Evolutionary conservation across 257 asterid species (phyloP), one percentile per base, ranked within the genome.

Genomic region (Plantago ovata): DNA sequence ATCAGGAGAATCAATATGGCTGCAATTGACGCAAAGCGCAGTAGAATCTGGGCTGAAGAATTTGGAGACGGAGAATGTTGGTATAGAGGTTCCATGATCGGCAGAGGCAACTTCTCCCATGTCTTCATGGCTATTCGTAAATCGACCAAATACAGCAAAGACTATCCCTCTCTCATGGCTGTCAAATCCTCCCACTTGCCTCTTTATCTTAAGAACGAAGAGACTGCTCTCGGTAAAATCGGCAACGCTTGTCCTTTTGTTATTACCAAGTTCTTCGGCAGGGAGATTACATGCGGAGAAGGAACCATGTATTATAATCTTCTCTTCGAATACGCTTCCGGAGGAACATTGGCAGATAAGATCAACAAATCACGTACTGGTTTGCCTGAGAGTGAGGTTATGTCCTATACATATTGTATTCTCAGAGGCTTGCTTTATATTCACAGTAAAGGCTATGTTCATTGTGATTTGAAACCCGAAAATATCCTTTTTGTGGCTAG

Each of bases 11-110:
- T n/a, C n/a, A n/a, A n/a, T n/a, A n/a, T n/a, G n/a, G n/a, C n/a
- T n/a, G n/a, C n/a, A n/a, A n/a, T n/a, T n/a, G n/a, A n/a, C n/a
- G n/a, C n/a, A n/a, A n/a, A n/a, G n/a, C n/a, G n/a, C n/a, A n/a
- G n/a, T n/a, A n/a, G n/a, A n/a, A n/a, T n/a, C n/a, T n/a, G n/a
- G n/a, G n/a, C n/a, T n/a, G n/a, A n/a, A n/a, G n/a, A n/a, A n/a
- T n/a, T n/a, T n/a, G n/a, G n/a, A n/a, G n/a, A 80, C 53, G 98
- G 98, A 24, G 97, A 93, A 64, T 97, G 98, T 55, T 92, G 98
- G 98, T 44, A 61, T 28, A 79, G 97, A 75, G 98, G 98, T 58
- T 71, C 81, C 48, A 67, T 86, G 81, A 79, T 92, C 13, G 98
- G 98, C 1, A 85, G 75, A 68, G 98, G 98, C 38, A 74, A 91